Percentiles rank a stretch among this genome's conserved stretches.
Evolutionary conservation across 2,329 filamentous ascomycete genomes (phyloP).

Genomic region (Colletotrichum sp.): DNA sequence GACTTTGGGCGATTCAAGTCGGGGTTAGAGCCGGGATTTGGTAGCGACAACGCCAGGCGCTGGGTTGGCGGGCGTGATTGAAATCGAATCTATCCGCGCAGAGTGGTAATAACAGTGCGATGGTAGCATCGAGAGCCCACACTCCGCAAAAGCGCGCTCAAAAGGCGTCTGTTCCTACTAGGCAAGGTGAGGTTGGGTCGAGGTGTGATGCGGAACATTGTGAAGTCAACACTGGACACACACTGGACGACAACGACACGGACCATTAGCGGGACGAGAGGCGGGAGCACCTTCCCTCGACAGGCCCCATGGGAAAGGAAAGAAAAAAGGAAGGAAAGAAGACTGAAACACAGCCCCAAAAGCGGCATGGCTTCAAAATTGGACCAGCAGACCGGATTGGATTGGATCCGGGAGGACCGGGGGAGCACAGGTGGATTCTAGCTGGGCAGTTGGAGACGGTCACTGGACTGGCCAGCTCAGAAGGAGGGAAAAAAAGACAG

Average conservation of each 20-base stretch:
- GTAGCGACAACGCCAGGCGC: not conserved
- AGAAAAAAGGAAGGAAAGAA: not conserved
- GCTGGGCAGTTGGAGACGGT: not conserved
- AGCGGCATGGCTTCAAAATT: not conserved
- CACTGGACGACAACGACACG: not conserved
- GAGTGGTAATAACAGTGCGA: not conserved
- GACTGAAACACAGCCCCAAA: constrained; percentile 12
- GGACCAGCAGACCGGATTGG: constrained; percentile 7
- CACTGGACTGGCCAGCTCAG: not conserved
- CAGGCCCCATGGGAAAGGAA: not conserved
- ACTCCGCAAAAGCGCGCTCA: not conserved
- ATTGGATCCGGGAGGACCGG: constrained; percentile 2
- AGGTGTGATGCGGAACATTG: not conserved
- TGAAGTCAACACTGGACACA: not conserved
- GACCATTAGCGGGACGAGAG: not conserved
- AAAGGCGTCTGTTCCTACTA: not conserved
- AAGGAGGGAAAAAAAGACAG: not conserved
- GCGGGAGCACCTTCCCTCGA: not conserved
- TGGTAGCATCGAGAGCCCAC: not conserved
- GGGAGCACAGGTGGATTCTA: not conserved
- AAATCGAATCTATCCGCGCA: not conserved
- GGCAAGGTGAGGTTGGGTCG: not conserved
- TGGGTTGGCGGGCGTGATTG: not conserved
- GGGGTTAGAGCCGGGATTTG: not conserved
- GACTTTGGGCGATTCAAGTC: not conserved